A percentile compares a stretch with the other conserved stretches of the same genome.
Evolutionary conservation across 2,329 filamentous ascomycete species (phyloP).

Genomic region (Pseudocercospora fijiensis): DNA sequence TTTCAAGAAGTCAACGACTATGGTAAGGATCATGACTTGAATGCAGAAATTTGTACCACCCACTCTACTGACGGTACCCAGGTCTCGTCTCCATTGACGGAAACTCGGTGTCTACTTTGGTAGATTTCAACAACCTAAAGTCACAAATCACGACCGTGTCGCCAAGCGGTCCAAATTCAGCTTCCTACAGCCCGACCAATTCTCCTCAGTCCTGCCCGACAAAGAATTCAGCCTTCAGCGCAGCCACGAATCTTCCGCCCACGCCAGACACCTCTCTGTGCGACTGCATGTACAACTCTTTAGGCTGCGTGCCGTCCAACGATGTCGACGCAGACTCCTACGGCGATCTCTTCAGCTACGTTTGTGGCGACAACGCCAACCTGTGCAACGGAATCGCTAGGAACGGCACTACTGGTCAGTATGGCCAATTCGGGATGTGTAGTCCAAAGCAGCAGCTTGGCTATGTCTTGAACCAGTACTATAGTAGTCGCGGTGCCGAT

Average conservation of each 20-base stretch:
- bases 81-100: conserved; percentile 66
- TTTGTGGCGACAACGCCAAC: conserved; percentile 60
- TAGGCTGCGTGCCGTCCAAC: conserved; percentile 66
- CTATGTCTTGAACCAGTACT: conserved; percentile 73
- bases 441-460: conserved; percentile 66
- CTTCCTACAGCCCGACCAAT: conserved; percentile 70
- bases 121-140: conserved; percentile 72
- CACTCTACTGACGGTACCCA: conserved; percentile 33
- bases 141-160: conserved; percentile 66
- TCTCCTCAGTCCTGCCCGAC: conserved; percentile 69
- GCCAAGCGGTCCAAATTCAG: conserved; percentile 64
- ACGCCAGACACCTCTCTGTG: conserved; percentile 76
- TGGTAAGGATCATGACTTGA: conserved; percentile 40
- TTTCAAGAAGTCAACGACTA: conserved; percentile 88
- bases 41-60: no score
- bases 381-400: conserved; percentile 67
- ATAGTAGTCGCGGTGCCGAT: conserved; percentile 53
- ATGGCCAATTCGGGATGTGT: conserved; percentile 78
- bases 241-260: conserved; percentile 71
- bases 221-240: conserved; percentile 64
- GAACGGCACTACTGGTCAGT: conserved; percentile 67
- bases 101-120: conserved; percentile 62
- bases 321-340: conserved; percentile 59
- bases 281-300: conserved; percentile 75
- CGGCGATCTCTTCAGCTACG: conserved; percentile 67